A percentile compares a stretch with the other conserved stretches of the same genome.
Evolutionary conservation across 2,329 filamentous ascomycete species (phyloP).

Genomic region (Ascomycota sp.): DNA sequence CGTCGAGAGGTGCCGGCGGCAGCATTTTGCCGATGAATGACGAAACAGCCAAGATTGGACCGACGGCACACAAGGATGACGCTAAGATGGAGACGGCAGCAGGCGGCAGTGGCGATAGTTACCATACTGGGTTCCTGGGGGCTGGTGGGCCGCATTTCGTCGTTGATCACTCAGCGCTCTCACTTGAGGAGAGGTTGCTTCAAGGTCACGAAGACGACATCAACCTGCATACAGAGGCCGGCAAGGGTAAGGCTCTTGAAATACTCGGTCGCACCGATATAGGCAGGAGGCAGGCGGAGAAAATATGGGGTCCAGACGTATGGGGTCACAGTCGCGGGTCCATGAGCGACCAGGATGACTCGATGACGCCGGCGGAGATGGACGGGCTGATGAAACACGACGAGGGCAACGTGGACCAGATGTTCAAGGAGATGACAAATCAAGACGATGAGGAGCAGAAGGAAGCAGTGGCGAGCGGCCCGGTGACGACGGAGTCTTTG

Average conservation of each 20-base stretch:
- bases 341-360: conserved; percentile 7
- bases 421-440: conserved; percentile 36
- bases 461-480: conserved; percentile 8
- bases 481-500: conserved; percentile 20
- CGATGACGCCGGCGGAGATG: conserved; percentile 9
- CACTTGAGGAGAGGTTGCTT: conserved; percentile 30
- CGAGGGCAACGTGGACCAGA: conserved; percentile 29
- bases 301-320: conserved; percentile 27
- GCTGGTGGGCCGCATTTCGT: conserved; percentile 21
- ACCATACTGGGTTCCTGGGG: conserved; percentile 24
- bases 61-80: conserved; percentile 8
- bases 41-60: conserved; percentile 8
- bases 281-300: conserved; percentile 28
- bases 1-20: conserved; percentile 2
- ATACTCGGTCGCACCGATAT: conserved; percentile 28
- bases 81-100: conserved; percentile 11
- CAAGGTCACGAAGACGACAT: conserved; percentile 24
- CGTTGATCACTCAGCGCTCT: conserved; percentile 18
- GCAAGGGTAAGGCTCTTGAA: conserved; percentile 29
- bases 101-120: conserved; percentile 17
- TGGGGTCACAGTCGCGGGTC: conserved; percentile 18
- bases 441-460: conserved; percentile 27
- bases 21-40: conserved; percentile 8
- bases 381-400: conserved; percentile 16
- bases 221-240: conserved; percentile 22